Evolutionary conservation across 2,329 filamentous ascomycete genomes (phyloP).

Genomic region (Stachybotrys chlorohalonatus): DNA sequence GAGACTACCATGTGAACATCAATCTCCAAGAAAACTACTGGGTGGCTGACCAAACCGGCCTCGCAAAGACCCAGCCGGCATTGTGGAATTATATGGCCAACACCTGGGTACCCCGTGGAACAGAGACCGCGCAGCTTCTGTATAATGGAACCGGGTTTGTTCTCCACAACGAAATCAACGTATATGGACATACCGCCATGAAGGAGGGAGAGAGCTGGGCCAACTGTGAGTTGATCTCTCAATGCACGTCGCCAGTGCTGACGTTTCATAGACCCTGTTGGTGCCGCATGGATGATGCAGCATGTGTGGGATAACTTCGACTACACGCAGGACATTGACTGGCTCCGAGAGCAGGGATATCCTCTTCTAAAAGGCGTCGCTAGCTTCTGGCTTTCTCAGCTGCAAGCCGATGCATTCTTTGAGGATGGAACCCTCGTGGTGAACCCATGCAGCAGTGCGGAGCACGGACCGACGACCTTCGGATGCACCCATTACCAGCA

Average conservation of each 20-base stretch:
- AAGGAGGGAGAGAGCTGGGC: constrained; percentile 20
- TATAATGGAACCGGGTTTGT: constrained; percentile 49
- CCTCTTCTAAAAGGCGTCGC: constrained; percentile 43
- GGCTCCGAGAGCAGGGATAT: constrained; percentile 39
- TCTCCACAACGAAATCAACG: constrained; percentile 48
- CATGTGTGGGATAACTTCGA: constrained; percentile 49
- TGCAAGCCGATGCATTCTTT: constrained; percentile 39
- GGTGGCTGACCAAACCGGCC: constrained; percentile 42
- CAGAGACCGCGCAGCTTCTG: constrained; percentile 40
- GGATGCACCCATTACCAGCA: constrained; percentile 46
- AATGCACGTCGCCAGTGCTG: neutral
- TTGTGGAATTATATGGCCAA: constrained; percentile 44
- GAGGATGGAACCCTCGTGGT: constrained; percentile 44
- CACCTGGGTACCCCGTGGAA: constrained; percentile 43
- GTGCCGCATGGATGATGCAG: constrained; percentile 51
- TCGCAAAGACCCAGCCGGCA: constrained; percentile 32
- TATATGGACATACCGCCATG: constrained; percentile 44
- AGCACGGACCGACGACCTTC: constrained; percentile 45
- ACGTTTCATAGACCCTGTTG: constrained; percentile 25
- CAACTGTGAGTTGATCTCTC: constrained; percentile 14
- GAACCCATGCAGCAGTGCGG: constrained; percentile 50
- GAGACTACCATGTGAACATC: constrained; percentile 50
- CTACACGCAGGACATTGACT: constrained; percentile 37
- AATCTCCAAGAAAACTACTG: constrained; percentile 56
- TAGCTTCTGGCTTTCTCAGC: constrained; percentile 46